A percentile compares a stretch with the other conserved stretches of the same genome.
Conservation (phyloP, 441 rosid species). For the Geranium incanum region DNA sequence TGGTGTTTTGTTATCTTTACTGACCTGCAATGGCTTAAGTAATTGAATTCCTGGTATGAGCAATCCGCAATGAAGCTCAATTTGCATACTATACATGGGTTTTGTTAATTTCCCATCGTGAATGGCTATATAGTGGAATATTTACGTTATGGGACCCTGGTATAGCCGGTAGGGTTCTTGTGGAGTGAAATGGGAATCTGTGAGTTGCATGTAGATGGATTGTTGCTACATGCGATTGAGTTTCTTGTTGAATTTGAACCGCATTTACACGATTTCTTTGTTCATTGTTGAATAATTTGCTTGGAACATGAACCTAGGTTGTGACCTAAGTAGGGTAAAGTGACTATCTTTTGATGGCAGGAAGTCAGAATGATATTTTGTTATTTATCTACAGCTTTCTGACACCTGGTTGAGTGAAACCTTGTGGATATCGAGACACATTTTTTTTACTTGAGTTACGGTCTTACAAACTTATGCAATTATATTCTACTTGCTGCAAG, state of each 20-base stretch:
- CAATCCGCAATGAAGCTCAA: background rate
- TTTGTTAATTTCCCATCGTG: background rate
- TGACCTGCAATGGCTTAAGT: background rate
- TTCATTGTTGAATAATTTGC: background rate
- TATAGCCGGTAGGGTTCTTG: too few relatives aligned
- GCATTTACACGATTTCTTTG: background rate
- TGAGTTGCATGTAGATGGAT: too few relatives aligned
- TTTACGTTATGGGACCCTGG: too few relatives aligned
- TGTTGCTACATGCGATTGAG: too few relatives aligned
- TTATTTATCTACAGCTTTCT: background rate
- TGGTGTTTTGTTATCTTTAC: background rate
- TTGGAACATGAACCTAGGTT: background rate
- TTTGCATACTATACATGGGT: background rate
- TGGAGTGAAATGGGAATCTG: too few relatives aligned
- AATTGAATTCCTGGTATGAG: background rate
- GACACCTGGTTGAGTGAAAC: conserved; percentile 3
- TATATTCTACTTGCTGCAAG: too few relatives aligned
- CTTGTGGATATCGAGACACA: background rate
- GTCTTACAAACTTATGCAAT: background rate
- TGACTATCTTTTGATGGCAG: background rate
- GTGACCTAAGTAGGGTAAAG: background rate
- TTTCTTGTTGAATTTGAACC: background rate
- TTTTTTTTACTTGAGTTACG: background rate
- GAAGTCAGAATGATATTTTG: background rate
- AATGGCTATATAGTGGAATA: background rate